Evolutionary conservation across 169 alveolate species (phyloP), one percentile per base, ranked within the genome.

Genomic region (Babesia bovis): DNA sequence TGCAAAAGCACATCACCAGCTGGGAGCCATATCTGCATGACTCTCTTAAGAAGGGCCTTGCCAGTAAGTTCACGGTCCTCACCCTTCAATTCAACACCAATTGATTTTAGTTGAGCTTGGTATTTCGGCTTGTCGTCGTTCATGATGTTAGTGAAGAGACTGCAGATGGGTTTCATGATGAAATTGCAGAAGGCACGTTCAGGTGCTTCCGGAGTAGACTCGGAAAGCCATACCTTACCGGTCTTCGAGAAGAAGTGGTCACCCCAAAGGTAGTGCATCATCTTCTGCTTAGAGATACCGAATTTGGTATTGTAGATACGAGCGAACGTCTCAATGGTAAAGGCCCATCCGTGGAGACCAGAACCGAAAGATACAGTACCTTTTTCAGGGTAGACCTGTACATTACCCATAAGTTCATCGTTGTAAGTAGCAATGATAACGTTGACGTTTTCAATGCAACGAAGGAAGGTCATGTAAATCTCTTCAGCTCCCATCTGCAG

Each of bases 341-440:
- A 97, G 58, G 99, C 99, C 99, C 99, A 96, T 40, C 99, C 99
- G 91, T 96, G 98, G 56, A 96, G 95, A 33, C 99, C 99, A 35
- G 98, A 93, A 59, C 99, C 99, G 93, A 98, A 98, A 26, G 99
- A 95, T 6, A 97, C 99, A 41, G 98, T 96, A 41, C 99, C 99
- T 53, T 93, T 88, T 86, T 94, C 97, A 35, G 99, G 99, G 83
- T 94, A 93, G 26, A 94, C 97, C 82, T 94, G 97, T 63, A 92
- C 91, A 78, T 96, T 98, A 15, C 99, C 99, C 98, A 96, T 94
- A 51, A 93, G 94, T 63, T 93, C 96, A 81, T 94, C 97, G 58
- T 94, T 94, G 91, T 97, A 97, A 32, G 99, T 97, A 38, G 98
- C 93, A 72, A 98, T 96, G 81, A 98, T 96, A 69, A 96, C 99